Evolutionary conservation across 2,329 filamentous ascomycete species (phyloP).

Genomic region (Exutisphaerella laricina): DNA sequence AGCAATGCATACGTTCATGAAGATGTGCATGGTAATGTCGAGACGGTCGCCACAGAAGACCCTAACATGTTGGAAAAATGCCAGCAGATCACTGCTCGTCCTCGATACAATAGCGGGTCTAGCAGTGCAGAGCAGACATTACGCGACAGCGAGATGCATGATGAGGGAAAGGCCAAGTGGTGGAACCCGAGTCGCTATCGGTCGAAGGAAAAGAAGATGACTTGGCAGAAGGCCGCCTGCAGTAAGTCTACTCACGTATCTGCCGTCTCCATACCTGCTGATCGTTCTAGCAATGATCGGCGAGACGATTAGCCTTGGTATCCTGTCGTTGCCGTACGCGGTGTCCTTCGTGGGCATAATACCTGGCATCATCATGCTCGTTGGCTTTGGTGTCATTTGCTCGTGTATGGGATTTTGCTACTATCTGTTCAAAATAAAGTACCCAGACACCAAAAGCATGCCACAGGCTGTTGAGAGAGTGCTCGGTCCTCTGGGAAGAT

Average conservation of each 20-base stretch:
- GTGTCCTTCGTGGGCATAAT: slow-evolving; percentile 46
- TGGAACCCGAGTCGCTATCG: too few relatives aligned
- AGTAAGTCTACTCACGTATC: too few relatives aligned
- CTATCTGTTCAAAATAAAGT: slow-evolving; percentile 52
- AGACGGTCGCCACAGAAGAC: too few relatives aligned
- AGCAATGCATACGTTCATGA: too few relatives aligned
- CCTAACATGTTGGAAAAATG: too few relatives aligned
- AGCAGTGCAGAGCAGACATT: too few relatives aligned
- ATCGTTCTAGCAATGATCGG: slow-evolving; percentile 50
- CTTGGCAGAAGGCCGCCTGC: slow-evolving; percentile 7
- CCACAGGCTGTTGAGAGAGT: slow-evolving; percentile 62
- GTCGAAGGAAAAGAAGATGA: not conserved
- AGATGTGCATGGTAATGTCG: too few relatives aligned
- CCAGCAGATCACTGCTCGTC: too few relatives aligned
- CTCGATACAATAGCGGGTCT: too few relatives aligned
- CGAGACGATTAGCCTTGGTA: slow-evolving; percentile 54
- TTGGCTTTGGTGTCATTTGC: slow-evolving; percentile 49
- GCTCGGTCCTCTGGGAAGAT: slow-evolving; percentile 55
- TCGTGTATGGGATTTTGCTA: slow-evolving; percentile 59
- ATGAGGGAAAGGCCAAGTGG: too few relatives aligned
- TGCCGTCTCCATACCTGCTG: too few relatives aligned
- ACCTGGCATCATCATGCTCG: slow-evolving; percentile 48
- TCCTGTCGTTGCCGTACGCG: slow-evolving; percentile 51
- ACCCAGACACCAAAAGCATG: slow-evolving; percentile 59
- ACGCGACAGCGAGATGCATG: too few relatives aligned